Conservation (phyloP, 257 asterid species). For the Jasminum sambac region DNA sequence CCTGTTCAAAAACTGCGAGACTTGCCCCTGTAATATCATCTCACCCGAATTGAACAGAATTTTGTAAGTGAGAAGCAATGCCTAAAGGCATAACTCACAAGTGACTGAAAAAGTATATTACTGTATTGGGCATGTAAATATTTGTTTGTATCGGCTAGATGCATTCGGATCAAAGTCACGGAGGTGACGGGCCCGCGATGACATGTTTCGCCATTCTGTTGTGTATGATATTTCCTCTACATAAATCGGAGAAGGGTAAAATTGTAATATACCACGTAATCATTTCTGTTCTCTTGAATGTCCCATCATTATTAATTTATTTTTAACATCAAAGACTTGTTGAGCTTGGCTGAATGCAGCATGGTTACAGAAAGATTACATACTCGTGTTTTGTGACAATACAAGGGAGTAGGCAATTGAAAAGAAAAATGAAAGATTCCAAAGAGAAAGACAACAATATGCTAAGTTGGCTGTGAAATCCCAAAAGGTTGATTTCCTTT, state of each 20-base stretch:
- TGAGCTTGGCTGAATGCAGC: neutral
- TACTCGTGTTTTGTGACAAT: no score
- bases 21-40: conserved; percentile 1
- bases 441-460: neutral
- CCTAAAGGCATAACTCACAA: conserved; percentile 44
- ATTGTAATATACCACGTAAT: conserved; percentile 52
- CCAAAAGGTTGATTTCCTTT: neutral
- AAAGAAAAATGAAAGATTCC: neutral
- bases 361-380: no score
- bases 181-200: conserved; percentile 77
- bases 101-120: conserved; percentile 46
- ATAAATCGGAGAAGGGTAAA: conserved; percentile 41
- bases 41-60: conserved; percentile 24
- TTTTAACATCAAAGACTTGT: neutral
- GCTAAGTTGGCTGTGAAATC: neutral
- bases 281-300: conserved; percentile 36
- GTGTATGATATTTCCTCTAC: conserved; percentile 53
- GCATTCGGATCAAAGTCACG: conserved; percentile 90
- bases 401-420: neutral
- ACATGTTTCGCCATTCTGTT: conserved; percentile 44
- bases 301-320: conserved; percentile 22
- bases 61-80: conserved; percentile 52
- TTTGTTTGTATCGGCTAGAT: conserved; percentile 44
- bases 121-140: conserved; percentile 66
- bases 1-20: neutral